Conservation (phyloP, 2,329 filamentous ascomycete genomes). For the Penicillium hordei region DNA sequence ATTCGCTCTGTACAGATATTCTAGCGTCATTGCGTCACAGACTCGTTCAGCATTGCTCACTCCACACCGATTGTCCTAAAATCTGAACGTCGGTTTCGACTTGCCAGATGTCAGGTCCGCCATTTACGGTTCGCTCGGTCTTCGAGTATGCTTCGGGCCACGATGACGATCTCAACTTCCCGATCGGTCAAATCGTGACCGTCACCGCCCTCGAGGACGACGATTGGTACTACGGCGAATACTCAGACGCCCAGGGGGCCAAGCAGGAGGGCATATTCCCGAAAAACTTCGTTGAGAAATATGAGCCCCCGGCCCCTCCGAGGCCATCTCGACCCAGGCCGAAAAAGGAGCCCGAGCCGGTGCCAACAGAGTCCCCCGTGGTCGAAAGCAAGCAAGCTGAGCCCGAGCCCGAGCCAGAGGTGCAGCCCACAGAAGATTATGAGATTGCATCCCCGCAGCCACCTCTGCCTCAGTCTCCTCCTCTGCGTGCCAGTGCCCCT, state of each 20-base stretch:
- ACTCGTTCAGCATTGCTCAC: slow-evolving; percentile 17
- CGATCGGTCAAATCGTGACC: slow-evolving; percentile 82
- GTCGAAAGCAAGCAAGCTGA: slow-evolving; percentile 30
- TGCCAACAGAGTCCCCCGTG: slow-evolving; percentile 30
- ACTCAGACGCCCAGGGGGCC: slow-evolving; percentile 70
- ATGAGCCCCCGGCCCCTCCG: slow-evolving; percentile 86
- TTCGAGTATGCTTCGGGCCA: slow-evolving; percentile 93
- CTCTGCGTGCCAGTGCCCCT: slow-evolving; percentile 25
- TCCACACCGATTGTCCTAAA: slow-evolving; percentile 28
- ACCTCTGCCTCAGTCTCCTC: slow-evolving; percentile 24
- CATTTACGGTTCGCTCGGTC: slow-evolving; percentile 92
- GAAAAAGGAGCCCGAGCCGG: slow-evolving; percentile 60
- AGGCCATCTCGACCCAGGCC: slow-evolving; percentile 73
- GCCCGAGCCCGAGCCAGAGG: slow-evolving; percentile 36
- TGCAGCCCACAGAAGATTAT: slow-evolving; percentile 25
- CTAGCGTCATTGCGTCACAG: slow-evolving; percentile 17
- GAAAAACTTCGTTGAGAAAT: slow-evolving; percentile 95
- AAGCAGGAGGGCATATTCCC: slow-evolving; percentile 88
- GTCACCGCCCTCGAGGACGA: slow-evolving; percentile 89
- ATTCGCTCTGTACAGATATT: slow-evolving; percentile 22
- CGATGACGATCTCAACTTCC: slow-evolving; percentile 91
- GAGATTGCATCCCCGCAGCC: slow-evolving; percentile 21
- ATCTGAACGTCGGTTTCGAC: slow-evolving; percentile 25
- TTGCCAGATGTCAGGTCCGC: slow-evolving; percentile 64
- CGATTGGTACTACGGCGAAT: slow-evolving; percentile 92